Percentiles rank a stretch among this genome's conserved stretches.
Evolutionary conservation across 805 yeast genomes (phyloP).

Genomic region (Saturnispora galanensis): DNA sequence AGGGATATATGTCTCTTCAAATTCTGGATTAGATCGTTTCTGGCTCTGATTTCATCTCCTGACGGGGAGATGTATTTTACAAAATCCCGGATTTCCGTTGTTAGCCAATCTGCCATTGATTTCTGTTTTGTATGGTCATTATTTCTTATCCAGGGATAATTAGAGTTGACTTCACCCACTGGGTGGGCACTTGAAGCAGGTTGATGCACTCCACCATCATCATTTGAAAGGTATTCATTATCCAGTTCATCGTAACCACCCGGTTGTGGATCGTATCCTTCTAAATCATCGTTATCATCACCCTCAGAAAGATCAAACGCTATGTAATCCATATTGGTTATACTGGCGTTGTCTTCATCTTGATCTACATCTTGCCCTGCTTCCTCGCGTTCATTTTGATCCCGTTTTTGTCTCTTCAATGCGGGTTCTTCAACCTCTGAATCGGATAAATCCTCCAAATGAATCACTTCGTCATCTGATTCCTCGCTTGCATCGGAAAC

Average conservation of each 20-base stretch:
- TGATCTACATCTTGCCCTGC: constrained; percentile 35
- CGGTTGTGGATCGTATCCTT: constrained; percentile 9
- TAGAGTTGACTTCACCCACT: constrained; percentile 24
- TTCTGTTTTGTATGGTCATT: constrained; percentile 69
- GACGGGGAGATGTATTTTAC: constrained; percentile 82
- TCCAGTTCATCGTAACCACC: constrained; percentile 20
- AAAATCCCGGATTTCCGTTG: constrained; percentile 77
- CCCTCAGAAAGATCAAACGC: constrained; percentile 41
- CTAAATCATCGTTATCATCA: constrained; percentile 28
- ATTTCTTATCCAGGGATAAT: constrained; percentile 68
- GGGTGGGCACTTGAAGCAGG: constrained; percentile 20
- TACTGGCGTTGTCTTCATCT: constrained; percentile 15
- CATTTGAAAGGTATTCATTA: constrained; percentile 38
- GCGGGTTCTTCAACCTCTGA: constrained; percentile 2
- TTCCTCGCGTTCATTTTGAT: neutral
- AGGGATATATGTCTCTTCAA: constrained; percentile 41
- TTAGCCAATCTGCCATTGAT: constrained; percentile 80
- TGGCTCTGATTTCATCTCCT: constrained; percentile 51
- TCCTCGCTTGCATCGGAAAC: neutral
- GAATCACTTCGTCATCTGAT: constrained; percentile 5
- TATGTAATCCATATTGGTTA: constrained; percentile 30
- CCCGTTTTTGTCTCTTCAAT: constrained; percentile 1
- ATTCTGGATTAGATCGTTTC: constrained; percentile 56
- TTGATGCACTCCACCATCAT: constrained; percentile 26
- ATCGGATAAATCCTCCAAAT: neutral